Base-by-base conservation (phyloP, 2,329 filamentous ascomycete species). In the Penicillium sp. region DNA sequence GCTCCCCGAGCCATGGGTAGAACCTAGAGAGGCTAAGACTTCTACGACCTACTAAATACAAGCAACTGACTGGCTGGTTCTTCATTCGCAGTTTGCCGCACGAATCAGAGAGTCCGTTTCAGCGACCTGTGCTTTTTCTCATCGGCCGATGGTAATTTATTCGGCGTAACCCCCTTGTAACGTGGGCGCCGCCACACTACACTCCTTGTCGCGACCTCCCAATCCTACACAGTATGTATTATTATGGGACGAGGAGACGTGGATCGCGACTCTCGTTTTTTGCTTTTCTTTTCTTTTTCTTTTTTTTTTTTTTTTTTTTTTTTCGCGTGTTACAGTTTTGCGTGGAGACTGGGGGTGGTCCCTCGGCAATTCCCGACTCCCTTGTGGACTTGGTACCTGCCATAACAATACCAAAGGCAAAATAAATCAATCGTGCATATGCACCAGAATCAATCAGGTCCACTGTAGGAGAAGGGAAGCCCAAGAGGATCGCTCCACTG, bases 281-380 rank as follows among this genome's bases (percentile, higher is more conserved):
- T 40, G 5, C n/a, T 37, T 16, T 19, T 37, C 14, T 40, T 24
- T 14, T 29, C 18, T 28, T 6, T 40, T 10, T 7, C 23, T 43
- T 43, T 43, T 19, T 28, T 43, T 14, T 16, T 5, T 6, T 19
- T 37, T 37, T 37, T n/a, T 4, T 37, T 37, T 28, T 28, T 10
- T 28, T 10, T 5, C 24, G 5, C 24, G 18, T 11, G 2, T 28
- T 5, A 14, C 8, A 45, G 11, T 45, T 11, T n/a, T 7, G 21
- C 42, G 28, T 45, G 42, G 42, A 45, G 42, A 45, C 42, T 45
- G 42, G 26, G 42, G 42, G 42, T 45, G 42, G 42, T 31, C 26
- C 42, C 42, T 31, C 42, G 42, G 42, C 42, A 31, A 45, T 31
- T 29, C 42, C 42, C 42, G 42, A 45, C 13, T 31, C 16, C 16